Evolutionary conservation across 805 yeast species (phyloP).

Genomic region (Metschnikowia proteae): DNA sequence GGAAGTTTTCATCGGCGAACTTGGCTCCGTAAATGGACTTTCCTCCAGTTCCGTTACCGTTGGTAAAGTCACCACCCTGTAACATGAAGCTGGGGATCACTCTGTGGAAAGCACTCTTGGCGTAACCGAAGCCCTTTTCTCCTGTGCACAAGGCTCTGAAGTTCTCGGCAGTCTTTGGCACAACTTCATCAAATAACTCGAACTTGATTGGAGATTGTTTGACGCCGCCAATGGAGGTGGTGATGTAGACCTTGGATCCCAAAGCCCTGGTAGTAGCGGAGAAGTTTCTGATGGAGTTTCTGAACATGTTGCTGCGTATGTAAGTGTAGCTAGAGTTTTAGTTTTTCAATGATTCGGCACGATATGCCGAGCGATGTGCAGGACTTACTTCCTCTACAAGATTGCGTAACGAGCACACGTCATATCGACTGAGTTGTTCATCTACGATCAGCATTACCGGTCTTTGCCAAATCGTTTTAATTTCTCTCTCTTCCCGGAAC

Average conservation of each 20-base stretch:
- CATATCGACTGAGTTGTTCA: not conserved
- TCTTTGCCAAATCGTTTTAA: not conserved
- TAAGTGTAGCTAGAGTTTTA: not conserved
- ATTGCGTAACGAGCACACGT: not conserved
- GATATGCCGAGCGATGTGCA: conserved; percentile 1
- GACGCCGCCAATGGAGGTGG: conserved; percentile 44
- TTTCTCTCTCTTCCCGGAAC: not conserved
- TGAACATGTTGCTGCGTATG: conserved; percentile 18
- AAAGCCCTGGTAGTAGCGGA: conserved; percentile 44
- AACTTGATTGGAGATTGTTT: conserved; percentile 21
- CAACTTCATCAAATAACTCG: conserved; percentile 18
- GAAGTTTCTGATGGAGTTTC: conserved; percentile 42
- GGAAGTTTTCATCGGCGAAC: conserved; percentile 18
- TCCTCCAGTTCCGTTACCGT: conserved; percentile 17
- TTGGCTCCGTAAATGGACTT: conserved; percentile 19
- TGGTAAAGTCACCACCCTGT: conserved; percentile 19
- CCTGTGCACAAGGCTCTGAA: conserved; percentile 19
- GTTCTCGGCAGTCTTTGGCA: conserved; percentile 19
- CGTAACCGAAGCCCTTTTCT: conserved; percentile 20
- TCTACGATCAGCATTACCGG: not conserved
- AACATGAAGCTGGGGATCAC: conserved; percentile 19
- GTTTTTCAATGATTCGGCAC: conserved; percentile 1
- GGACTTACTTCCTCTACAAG: not conserved
- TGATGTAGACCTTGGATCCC: conserved; percentile 55
- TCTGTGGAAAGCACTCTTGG: conserved; percentile 17